phyloP scores from a whole-genome alignment of 768 basidiomycete genomes.

The Phylloporus sp. region DNA sequence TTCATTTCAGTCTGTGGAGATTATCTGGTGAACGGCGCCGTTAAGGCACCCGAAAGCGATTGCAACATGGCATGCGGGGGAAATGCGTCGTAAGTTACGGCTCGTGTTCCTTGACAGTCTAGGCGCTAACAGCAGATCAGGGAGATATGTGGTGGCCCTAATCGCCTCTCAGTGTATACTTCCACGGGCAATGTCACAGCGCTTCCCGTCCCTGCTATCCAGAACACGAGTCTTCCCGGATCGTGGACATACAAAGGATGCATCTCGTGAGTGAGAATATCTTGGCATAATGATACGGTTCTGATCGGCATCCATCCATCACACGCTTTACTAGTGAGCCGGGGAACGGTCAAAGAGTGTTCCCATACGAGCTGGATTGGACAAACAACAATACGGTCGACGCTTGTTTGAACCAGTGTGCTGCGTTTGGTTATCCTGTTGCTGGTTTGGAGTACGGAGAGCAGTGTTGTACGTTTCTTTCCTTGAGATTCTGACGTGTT shows the following conservation, averaged over 20 bases:
- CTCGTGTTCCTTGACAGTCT: neutral
- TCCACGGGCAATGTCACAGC: constrained; percentile 47
- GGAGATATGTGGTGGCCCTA: constrained; percentile 70
- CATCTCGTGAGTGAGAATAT: constrained; percentile 43
- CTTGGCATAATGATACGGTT: neutral
- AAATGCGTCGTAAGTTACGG: constrained; percentile 49
- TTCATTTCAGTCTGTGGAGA: constrained; percentile 64
- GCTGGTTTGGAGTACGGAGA: constrained; percentile 67
- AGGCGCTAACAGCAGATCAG: constrained; percentile 31
- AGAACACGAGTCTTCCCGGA: constrained; percentile 57
- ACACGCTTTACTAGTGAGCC: constrained; percentile 48
- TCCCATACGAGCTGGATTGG: constrained; percentile 60
- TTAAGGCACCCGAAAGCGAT: constrained; percentile 39
- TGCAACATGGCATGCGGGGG: constrained; percentile 79
- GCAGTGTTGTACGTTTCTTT: constrained; percentile 62
- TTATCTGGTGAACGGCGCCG: constrained; percentile 58
- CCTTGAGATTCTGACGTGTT: neutral
- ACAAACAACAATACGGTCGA: constrained; percentile 59
- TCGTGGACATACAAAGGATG: constrained; percentile 67
- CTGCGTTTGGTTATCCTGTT: constrained; percentile 66
- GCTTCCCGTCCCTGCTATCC: constrained; percentile 55
- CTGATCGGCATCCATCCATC: neutral
- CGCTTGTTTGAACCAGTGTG: constrained; percentile 65
- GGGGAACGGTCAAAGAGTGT: constrained; percentile 38
- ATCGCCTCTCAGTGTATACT: constrained; percentile 67